Evolutionary conservation across 768 basidiomycete species (phyloP), one percentile per base, ranked within the genome.

Genomic region (Suillus plorans): DNA sequence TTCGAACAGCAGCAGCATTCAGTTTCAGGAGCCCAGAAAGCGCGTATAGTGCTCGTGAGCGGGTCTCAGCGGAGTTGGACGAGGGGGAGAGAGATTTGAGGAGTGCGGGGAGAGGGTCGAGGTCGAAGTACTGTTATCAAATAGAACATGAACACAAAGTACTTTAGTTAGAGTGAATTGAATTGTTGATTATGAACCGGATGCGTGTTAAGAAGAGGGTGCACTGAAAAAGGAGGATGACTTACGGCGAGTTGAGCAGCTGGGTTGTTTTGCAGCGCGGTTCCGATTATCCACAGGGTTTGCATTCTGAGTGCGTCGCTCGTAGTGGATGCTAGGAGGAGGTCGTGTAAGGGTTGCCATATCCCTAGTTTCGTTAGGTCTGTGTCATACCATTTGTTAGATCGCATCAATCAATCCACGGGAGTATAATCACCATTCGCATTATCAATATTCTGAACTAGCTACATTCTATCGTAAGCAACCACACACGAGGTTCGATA

Each of bases 191-290:
- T 2, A 22, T 47, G 42, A 7, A 9, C 20, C 9, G 9, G 9
- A 10, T 45, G 9, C 20, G 4, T n/a, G 44, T 45, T 10, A 14
- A 0, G 36, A 36, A 10, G 36, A 36, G 1, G 9, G 9, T 10
- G 36, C 9, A 36, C 0, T 36, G 9, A 36, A 36, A 0, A 2
- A 36, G 1, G 10, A 20, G 62, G 39, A 28, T 58, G 25, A 82
- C 87, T 67, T 70, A 93, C 92, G 4, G 87, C 85, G 62, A 84
- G 80, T 68, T 96, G 95, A 0, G 95, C 92, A 10, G 87, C 80
- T 0, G 94, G 92, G 67, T 96, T 97, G 70, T 97, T 96, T 74
- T 95, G 94, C 6, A 95, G 71, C 0, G 95, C 93, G 0, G 95
- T 97, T 7, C 95, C 95, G 31, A 92, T 83, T 0, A 95, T 87